Evolutionary conservation across 176 grass and related monocot genomes (phyloP).

Genomic region (Leersia perrieri): DNA sequence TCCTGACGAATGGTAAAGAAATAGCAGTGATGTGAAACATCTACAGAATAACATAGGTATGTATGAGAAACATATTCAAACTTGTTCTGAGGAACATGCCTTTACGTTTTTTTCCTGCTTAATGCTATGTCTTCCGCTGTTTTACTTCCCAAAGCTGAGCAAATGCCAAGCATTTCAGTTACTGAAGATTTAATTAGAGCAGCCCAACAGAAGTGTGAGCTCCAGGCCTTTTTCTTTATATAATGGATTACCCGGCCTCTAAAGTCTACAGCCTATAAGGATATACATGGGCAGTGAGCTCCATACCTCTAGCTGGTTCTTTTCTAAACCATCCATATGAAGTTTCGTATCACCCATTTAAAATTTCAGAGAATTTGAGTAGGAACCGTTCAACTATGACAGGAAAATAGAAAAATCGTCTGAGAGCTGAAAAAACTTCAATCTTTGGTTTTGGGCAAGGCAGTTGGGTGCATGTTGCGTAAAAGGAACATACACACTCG

Average conservation of each 20-base stretch:
- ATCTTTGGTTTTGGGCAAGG: not conserved
- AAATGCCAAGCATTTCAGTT: constrained; percentile 5
- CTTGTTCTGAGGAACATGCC: not conserved
- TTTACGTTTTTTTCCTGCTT: not conserved
- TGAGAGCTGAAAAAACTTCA: not conserved
- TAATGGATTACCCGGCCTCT: too few species aligned
- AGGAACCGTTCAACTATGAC: not conserved
- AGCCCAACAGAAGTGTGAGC: not conserved
- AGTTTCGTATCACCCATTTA: not conserved
- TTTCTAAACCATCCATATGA: not conserved
- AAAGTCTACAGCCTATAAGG: too few species aligned
- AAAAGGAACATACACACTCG: not conserved
- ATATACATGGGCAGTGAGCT: too few species aligned
- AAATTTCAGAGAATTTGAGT: not conserved
- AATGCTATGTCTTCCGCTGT: not conserved
- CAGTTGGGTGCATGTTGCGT: not conserved
- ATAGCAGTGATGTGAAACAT: not conserved
- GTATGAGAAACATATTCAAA: constrained; percentile 8
- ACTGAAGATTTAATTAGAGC: not conserved
- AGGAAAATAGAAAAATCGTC: not conserved
- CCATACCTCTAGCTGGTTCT: not conserved
- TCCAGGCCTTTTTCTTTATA: too few species aligned
- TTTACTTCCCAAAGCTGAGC: not conserved
- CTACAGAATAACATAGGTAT: not conserved
- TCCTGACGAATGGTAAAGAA: not conserved